Evolutionary conservation across 805 yeast species (phyloP), one percentile per base, ranked within the genome.

Genomic region (Suhomyces xylopsoci): DNA sequence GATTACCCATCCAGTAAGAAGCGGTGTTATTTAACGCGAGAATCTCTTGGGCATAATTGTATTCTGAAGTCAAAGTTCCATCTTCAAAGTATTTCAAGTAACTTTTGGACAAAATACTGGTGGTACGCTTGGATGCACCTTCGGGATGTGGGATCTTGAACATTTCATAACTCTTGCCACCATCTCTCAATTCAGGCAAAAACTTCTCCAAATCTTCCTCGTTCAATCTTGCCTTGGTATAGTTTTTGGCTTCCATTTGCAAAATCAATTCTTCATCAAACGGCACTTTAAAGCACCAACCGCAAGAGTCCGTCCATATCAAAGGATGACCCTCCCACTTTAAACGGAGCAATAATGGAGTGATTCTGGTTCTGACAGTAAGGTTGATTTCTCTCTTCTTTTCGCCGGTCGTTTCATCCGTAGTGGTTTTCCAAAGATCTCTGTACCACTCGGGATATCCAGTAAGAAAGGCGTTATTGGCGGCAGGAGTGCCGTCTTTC

Each of bases 401-500:
- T 19, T 55, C 62, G 4, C 70, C 71, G 12, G 45, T 22, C 12
- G 17, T 42, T 73, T 47, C 83, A 59, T 12, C 56, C n/a, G 57
- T 45, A 12, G 60, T 62, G 19, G 73, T 67, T 43, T 71, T 76
- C 55, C 75, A 70, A 36, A 82, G 62, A 24, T 83, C 84, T 54
- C 87, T 81, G 67, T 89, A 96, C 99, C 99, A 94, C 58, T 87
- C 87, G 0, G 99, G 99, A 61, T 79, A 90, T 0, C 97, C 98
- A 0, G 96, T 96, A 46, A 90, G 64, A 60, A 82, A 90, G 1
- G 79, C 78, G 66, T 90, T 96, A 24, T 81, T 83, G 51, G 89
- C 88, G 22, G 73, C 78, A 1, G 90, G 88, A 3, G 69, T 71
- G 2, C 94, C 96, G 38, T 80, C 76, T 63, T 90, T 90, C 12